Percentiles rank a stretch among this genome's conserved stretches.
phyloP scores from a whole-genome alignment of 1,284 basidiomycete species.

The Tranzscheliella williamsii region DNA sequence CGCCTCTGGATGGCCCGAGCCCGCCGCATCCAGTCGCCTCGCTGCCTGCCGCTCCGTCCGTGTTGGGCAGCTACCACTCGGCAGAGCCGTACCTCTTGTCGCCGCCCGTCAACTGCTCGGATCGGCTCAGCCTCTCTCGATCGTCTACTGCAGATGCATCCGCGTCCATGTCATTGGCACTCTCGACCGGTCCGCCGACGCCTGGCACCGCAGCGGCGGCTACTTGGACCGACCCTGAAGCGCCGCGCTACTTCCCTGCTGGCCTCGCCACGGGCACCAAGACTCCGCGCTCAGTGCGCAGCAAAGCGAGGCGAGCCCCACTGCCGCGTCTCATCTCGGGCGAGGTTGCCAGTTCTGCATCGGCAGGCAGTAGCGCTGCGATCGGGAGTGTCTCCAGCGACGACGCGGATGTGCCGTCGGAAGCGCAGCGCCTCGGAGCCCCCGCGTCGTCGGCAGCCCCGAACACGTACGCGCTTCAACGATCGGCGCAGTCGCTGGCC shows the following conservation, averaged over 20 bases:
- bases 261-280: constrained; percentile 3
- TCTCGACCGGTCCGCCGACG: constrained; percentile 16
- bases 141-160: no score
- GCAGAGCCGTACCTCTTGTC: constrained; percentile 4
- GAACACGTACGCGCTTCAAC: constrained; percentile 3
- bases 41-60: constrained; percentile 14
- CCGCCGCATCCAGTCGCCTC: constrained; percentile 11
- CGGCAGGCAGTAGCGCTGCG: no score
- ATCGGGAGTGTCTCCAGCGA: no score
- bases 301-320: constrained; percentile 10
- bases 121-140: not conserved
- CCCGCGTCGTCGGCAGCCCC: not conserved
- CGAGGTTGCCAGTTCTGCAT: no score
- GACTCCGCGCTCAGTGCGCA: constrained; percentile 5
- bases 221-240: constrained; percentile 35
- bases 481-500: constrained; percentile 31
- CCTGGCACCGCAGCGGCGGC: constrained; percentile 37
- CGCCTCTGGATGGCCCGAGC: constrained; percentile 8
- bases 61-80: constrained; percentile 23
- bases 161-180: no score
- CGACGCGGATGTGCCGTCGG: not conserved
- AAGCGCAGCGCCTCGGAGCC: no score
- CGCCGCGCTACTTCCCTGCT: constrained; percentile 31
- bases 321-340: constrained; percentile 16
- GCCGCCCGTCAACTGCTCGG: not conserved